phyloP scores from a whole-genome alignment of 2,329 filamentous ascomycete species.

The Aspergillus glaucus region DNA sequence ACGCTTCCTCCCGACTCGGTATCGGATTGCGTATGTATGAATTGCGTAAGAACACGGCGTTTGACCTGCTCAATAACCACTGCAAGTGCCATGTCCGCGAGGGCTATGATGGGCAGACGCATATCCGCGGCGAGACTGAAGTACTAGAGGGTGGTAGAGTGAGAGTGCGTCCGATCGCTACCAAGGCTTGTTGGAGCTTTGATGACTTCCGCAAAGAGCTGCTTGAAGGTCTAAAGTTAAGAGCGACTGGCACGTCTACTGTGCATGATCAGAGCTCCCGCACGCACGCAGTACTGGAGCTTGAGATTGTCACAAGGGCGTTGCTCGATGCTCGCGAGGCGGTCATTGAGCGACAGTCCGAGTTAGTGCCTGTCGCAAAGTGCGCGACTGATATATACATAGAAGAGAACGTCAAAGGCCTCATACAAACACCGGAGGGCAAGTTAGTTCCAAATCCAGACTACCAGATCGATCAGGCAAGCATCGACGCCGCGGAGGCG shows the following conservation, averaged over 20 bases:
- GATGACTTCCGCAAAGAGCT: slow-evolving; percentile 26
- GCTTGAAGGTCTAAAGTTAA: slow-evolving; percentile 20
- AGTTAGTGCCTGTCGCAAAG: slow-evolving; percentile 42
- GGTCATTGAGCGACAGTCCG: slow-evolving; percentile 38
- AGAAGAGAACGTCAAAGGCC: slow-evolving; percentile 29
- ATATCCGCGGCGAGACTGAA: slow-evolving; percentile 41
- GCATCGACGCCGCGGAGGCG: slow-evolving; percentile 36
- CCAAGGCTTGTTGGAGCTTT: slow-evolving; percentile 27
- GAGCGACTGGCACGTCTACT: slow-evolving; percentile 33
- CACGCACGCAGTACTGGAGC: slow-evolving; percentile 39
- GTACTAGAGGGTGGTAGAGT: slow-evolving; percentile 36
- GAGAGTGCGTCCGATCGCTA: slow-evolving; percentile 33
- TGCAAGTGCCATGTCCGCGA: slow-evolving; percentile 37
- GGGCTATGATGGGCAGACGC: slow-evolving; percentile 33
- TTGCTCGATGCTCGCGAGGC: slow-evolving; percentile 33
- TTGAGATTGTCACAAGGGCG: slow-evolving; percentile 36
- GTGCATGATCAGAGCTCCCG: slow-evolving; percentile 42
- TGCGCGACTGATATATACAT: slow-evolving; percentile 36
- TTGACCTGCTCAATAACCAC: slow-evolving; percentile 37
- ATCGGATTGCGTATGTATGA: slow-evolving; percentile 39
- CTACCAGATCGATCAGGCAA: slow-evolving; percentile 28
- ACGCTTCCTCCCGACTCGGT: slow-evolving; percentile 17
- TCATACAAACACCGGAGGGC: slow-evolving; percentile 27
- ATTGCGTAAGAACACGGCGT: slow-evolving; percentile 37
- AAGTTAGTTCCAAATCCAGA: slow-evolving; percentile 31